Evolutionary conservation across 2,329 filamentous ascomycete species (phyloP), one percentile per base, ranked within the genome.

Genomic region (Aaosphaeria pasadenensis): DNA sequence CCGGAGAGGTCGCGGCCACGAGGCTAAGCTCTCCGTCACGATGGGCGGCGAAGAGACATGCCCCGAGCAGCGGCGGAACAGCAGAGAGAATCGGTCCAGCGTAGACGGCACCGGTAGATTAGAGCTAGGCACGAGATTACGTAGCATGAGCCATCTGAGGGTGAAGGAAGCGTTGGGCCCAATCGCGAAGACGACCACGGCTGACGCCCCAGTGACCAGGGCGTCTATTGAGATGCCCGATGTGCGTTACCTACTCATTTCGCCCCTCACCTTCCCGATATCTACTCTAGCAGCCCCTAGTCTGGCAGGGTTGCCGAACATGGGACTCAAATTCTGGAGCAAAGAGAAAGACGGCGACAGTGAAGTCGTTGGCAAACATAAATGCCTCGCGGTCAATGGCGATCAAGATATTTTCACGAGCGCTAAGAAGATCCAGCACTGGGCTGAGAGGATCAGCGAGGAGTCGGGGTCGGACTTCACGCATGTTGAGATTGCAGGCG

Each of bases 391-490:
- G 0, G 69, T 95, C 0, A 95, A 85, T 61, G 92, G 91, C 1
- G 82, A 86, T 44, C 75, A 80, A 4, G 91, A 97, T 66, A 71
- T 78, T 0, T 95, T 96, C 55, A 85, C 88, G 1, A 80, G 84
- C 1, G 75, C 74, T 4, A 79, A 77, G 49, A 88, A 82, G 66
- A 74, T 91, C 56, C 77, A 80, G 7, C 71, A 75, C 1, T 96
- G 91, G 91, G 75, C 76, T 7, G 71, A 73, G 38, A 77, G 74
- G 50, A 70, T 91, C 40, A 66, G 70, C 13, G 64, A 46, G 4
- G 62, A 60, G 4, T 36, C 55, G 6, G 56, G 48, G 4, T 50
- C 50, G 11, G 47, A 51, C 7, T 77, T 80, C 50, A 54, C 56
- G 29, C 71, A 71, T 56, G 60, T 69, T 11, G 74, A 79, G 49